A percentile compares a stretch with the other conserved stretches of the same genome.
Conservation (phyloP, 108 stramenopile genomes). For the Cyclotella choctawhatcheeana region DNA sequence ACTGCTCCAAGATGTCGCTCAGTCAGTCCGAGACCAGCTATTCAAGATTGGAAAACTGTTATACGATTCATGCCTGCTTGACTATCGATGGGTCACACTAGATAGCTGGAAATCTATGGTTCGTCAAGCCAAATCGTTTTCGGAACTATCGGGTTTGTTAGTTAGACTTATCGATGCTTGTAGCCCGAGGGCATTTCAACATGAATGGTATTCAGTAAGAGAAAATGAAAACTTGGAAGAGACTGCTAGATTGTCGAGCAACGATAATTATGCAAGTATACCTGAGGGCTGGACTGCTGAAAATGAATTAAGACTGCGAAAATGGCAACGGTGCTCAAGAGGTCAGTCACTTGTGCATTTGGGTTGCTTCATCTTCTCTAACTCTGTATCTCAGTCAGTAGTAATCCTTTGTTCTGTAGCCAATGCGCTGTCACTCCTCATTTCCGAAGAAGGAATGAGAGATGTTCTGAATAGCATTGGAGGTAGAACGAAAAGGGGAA, state of each 20-base stretch:
- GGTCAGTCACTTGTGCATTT: constrained; percentile 6
- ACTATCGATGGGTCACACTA: constrained; percentile 58
- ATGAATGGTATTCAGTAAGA: constrained; percentile 59
- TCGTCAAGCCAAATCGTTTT: constrained; percentile 49
- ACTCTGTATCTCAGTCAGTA: neutral
- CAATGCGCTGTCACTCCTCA: neutral
- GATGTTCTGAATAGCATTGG: neutral
- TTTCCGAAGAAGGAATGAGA: neutral
- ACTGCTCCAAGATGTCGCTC: constrained; percentile 59
- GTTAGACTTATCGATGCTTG: constrained; percentile 66
- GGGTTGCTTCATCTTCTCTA: too few relatives aligned
- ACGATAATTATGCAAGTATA: neutral
- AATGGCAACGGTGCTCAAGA: constrained; percentile 40
- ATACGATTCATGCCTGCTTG: constrained; percentile 56
- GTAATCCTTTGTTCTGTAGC: neutral
- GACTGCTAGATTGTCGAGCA: constrained; percentile 16
- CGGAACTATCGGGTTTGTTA: constrained; percentile 49
- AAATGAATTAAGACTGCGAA: constrained; percentile 25
- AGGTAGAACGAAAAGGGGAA: constrained; percentile 1
- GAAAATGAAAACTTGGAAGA: constrained; percentile 32
- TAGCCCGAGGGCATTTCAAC: constrained; percentile 58
- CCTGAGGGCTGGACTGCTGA: constrained; percentile 21
- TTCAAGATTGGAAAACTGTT: constrained; percentile 53
- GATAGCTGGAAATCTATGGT: constrained; percentile 57
- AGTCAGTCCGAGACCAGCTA: constrained; percentile 61